Base-by-base conservation (phyloP, 768 basidiomycete species). In the Dendrothele bispora region DNA sequence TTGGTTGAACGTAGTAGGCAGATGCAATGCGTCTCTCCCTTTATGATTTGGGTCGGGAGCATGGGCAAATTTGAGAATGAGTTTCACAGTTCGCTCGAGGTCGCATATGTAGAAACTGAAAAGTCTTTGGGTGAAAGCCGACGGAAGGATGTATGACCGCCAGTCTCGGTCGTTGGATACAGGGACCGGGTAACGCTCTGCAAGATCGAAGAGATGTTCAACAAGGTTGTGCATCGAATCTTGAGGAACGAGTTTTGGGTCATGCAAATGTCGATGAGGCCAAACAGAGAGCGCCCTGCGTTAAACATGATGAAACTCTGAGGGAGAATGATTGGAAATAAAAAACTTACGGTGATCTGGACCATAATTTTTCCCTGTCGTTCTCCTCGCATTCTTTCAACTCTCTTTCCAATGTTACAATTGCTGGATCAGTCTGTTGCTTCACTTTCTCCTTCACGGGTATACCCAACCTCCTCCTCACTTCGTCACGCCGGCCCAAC, bases 151-250 rank as follows among this genome's bases (percentile, higher is more conserved):
- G 39, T 36, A 49, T 46, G 44, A 46, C 28, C 24, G 35, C 38
- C 26, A 44, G 38, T 49, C 40, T n/a, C 30, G 30, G 14, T 37
- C 32, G 14, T n/a, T 37, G 21, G 48, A 34, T 44, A 44, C 32
- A 27, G 38, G 39, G 22, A 52, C 52, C 7, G 52, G 55, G 37
- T 43, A 56, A 39, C 29, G 25, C 32, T 35, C 52, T 22, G 51
- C 47, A 20, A 56, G 52, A n/a, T 53, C 38, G 25, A 56, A 56
- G 30, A 56, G 40, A 25, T 53, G 53, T 35, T 53, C 51, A 21
- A 51, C 30, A 18, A 56, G 49, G 38, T 56, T 49, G 49, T 44
- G 40, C 32, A 39, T 26, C 22, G 47, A 49, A 40, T 53, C 55
- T 20, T 43, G n/a, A 27, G 20, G 36, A 42, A 56, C 37, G 40